Evolutionary conservation across 2,329 filamentous ascomycete species (phyloP).

Genomic region (Cordyceps tenuipes): DNA sequence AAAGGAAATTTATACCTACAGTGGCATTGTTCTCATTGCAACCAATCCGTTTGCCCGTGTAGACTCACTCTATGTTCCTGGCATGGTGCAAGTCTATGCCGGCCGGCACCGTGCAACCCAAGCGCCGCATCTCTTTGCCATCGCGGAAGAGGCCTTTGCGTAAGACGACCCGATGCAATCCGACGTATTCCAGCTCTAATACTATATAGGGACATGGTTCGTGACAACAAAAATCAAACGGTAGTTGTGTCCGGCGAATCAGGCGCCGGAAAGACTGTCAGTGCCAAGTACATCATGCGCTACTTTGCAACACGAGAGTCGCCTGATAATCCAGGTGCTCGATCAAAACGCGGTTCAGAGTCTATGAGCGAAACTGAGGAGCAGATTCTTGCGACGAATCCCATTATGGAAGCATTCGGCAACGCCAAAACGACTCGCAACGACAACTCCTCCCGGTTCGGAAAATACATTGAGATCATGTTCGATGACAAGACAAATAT

Average conservation of each 20-base stretch:
- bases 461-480: constrained; percentile 99
- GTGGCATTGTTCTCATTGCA: constrained; percentile 95
- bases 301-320: constrained; percentile 98
- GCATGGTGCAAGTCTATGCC: constrained; percentile 99
- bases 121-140: constrained; percentile 95
- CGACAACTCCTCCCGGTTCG: constrained; percentile 97
- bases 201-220: constrained; percentile 78
- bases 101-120: constrained; percentile 95
- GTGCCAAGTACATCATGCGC: constrained; percentile 99
- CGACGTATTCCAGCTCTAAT: constrained; percentile 27
- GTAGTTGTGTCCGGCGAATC: constrained; percentile 99
- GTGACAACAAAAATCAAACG: constrained; percentile 92
- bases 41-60: constrained; percentile 97
- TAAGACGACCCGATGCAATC: constrained; percentile 36
- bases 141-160: constrained; percentile 98
- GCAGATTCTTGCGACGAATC: constrained; percentile 95
- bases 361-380: constrained; percentile 97
- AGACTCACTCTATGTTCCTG: constrained; percentile 95
- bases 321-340: constrained; percentile 74
- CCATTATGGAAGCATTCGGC: constrained; percentile 99
- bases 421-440: constrained; percentile 99
- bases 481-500: constrained; percentile 94
- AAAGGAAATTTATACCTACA: constrained; percentile 99
- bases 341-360: constrained; percentile 65
- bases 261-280: constrained; percentile 97